Evolutionary conservation across 768 basidiomycete species (phyloP).

Genomic region (Tulasnella sp.): DNA sequence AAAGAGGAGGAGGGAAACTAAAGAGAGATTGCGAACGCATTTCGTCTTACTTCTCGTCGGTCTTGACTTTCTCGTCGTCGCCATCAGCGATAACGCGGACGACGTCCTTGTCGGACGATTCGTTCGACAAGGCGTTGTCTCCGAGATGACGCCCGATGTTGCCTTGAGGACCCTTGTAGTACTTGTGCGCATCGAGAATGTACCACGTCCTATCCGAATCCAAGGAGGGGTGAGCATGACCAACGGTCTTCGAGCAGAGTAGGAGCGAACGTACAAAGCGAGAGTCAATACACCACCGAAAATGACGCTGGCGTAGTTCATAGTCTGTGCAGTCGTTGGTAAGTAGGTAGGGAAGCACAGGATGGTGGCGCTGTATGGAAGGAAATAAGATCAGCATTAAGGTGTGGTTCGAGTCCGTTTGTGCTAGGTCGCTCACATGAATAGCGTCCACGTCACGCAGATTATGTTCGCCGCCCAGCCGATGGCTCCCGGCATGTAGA

Average conservation of each 20-base stretch:
- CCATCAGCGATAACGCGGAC: not conserved
- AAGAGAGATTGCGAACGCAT: not conserved
- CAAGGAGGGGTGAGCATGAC: not conserved
- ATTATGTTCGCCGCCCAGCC: conserved; percentile 58
- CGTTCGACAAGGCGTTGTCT: conserved; percentile 4
- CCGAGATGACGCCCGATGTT: conserved; percentile 19
- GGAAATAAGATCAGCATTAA: no score
- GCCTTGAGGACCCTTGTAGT: conserved; percentile 27
- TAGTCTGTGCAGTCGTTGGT: conserved; percentile 66
- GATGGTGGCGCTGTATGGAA: conserved; percentile 60
- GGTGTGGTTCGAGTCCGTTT: no score
- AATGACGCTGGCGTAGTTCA: conserved; percentile 77
- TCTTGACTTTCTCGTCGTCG: not conserved
- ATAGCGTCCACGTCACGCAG: conserved; percentile 48
- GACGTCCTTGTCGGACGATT: not conserved
- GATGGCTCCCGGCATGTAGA: conserved; percentile 68
- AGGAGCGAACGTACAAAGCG: conserved; percentile 16
- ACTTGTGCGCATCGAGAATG: conserved; percentile 15
- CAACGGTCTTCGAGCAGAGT: not conserved
- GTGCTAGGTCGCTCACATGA: conserved; percentile 27
- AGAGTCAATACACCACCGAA: conserved; percentile 3
- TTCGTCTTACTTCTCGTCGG: not conserved
- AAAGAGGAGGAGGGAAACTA: not conserved
- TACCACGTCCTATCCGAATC: conserved; percentile 20
- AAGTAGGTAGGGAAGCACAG: conserved; percentile 66